Evolutionary conservation across 2,329 filamentous ascomycete species (phyloP), one percentile per base, ranked within the genome.

Genomic region (Tolypocladium inflatum): DNA sequence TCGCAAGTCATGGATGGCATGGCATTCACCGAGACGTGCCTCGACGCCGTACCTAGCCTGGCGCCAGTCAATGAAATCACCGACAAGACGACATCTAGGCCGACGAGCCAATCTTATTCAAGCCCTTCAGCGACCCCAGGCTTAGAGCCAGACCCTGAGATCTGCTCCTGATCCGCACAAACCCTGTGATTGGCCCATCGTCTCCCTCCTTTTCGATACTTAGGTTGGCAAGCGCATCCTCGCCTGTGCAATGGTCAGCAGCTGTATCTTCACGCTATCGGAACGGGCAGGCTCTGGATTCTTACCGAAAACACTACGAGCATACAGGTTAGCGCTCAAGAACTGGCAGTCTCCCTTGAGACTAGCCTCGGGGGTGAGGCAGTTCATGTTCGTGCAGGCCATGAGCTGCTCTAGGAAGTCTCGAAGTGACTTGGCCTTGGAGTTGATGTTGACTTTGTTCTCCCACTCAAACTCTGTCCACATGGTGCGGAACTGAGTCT

Each of bases 391-490:
- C 57, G 94, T 99, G 72, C 89, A 93, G 61, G 91, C 91, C 94
- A 97, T 97, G 60, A 99, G 79, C 71, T 96, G 88, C 65, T 90
- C 88, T 63, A 99, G 78, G 84, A 99, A 99, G 23, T 95, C 91
- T 55, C 93, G 85, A 61, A 99, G 80, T 35, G 85, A 88, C 79
- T 93, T 96, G 64, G 90, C 91, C 80, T 97, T 97, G 63, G 90
- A 95, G 76, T 97, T 97, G 78, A 99, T 97, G 78, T 99, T 99
- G 74, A 99, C 93, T 83, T 99, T 99, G 79, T 99, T 99, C 80
- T 99, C 94, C 94, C 94, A 99, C 73, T 99, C 94, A 65, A 99
- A 99, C 71, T 99, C 94, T 42, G 94, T 99, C 94, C 94, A 99
- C 94, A 99, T 99, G n/a, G 91, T 96, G 60, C 94, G 86, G 86